phyloP scores from a whole-genome alignment of 176 grass and related monocot genomes.

The Chrysopogon serrulatus region DNA sequence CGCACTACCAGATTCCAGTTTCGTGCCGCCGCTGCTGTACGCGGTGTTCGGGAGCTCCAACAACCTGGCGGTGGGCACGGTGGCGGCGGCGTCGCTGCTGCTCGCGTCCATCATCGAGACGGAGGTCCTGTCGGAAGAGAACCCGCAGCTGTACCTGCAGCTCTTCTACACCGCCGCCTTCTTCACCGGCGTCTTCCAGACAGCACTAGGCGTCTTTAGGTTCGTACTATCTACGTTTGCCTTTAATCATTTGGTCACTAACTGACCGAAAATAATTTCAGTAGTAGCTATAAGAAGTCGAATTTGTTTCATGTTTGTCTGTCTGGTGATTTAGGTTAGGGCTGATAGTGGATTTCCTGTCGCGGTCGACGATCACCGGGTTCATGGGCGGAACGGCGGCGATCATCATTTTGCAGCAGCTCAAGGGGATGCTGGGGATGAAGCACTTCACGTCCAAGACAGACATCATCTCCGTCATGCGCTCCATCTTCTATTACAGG shows the following conservation, averaged over 20 bases:
- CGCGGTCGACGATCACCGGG: conserved; percentile 81
- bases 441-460: conserved; percentile 88
- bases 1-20: conserved; percentile 64
- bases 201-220: conserved; percentile 74
- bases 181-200: conserved; percentile 88
- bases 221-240: neutral
- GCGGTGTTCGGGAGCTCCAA: conserved; percentile 89
- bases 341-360: conserved; percentile 92
- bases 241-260: neutral
- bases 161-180: conserved; percentile 91
- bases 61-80: conserved; percentile 88
- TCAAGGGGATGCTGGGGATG: conserved; percentile 91
- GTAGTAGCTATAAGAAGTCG: neutral
- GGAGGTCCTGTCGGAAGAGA: conserved; percentile 33
- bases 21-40: conserved; percentile 90
- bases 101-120: conserved; percentile 65
- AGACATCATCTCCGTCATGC: conserved; percentile 71
- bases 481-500: conserved; percentile 52
- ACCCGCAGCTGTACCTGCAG: conserved; percentile 56
- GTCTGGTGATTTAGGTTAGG: conserved; percentile 44
- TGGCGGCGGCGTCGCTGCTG: conserved; percentile 84
- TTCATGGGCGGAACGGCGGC: conserved; percentile 95
- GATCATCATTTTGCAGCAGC: conserved; percentile 93
- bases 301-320: neutral
- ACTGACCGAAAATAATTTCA: neutral